Evolutionary conservation across 2,329 filamentous ascomycete genomes (phyloP), one percentile per base, ranked within the genome.

Genomic region (Hymenoscyphus infarciens): DNA sequence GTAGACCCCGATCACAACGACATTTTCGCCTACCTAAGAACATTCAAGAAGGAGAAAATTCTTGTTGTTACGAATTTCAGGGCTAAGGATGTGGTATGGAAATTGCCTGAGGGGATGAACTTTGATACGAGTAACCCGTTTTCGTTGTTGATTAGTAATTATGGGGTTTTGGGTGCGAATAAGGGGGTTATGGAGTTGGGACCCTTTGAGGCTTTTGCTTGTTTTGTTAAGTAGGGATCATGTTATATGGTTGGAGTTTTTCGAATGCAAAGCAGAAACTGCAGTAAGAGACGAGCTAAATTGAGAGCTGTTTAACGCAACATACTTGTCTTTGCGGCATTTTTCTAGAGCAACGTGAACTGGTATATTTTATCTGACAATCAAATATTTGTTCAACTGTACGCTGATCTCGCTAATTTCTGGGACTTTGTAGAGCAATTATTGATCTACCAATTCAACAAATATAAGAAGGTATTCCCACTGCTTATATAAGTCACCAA

Each of bases 11-110:
- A 77, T 0, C 77, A 84, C 3, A 81, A 84, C 35, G 74, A 81
- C 29, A 74, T 85, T 0, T 88, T 89, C 68, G 79, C 82, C 0
- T 85, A 88, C 56, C 29, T 56, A 5, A 22, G 68, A n/a, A 65
- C 61, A 1, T 68, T 61, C 60, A 60, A 61, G 49, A 35, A 61
- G 4, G 15, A 69, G 62, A 66, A 62, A n/a, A 65, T 64, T 1
- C 6, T 67, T 13, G 64, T 72, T 6, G 66, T 71, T 16, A 38
- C 63, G 1, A 49, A 49, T 13, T 70, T 71, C 19, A 57, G 59
- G 33, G 60, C 63, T 38, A 57, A 58, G 5, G n/a, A 27, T 2
- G 61, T 69, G n/a, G 35, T 49, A 8, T 72, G 69, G 69, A 61
- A 16, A 6, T 0, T 66, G 5, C 68, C 68, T 0, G 25, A 64